A percentile compares a stretch with the other conserved stretches of the same genome.
These are phyloP conservation scores for Basipetospora chlamydospora DNA, from an alignment of 2,329 filamentous ascomycete species.

Conservation along the genomic window DNA sequence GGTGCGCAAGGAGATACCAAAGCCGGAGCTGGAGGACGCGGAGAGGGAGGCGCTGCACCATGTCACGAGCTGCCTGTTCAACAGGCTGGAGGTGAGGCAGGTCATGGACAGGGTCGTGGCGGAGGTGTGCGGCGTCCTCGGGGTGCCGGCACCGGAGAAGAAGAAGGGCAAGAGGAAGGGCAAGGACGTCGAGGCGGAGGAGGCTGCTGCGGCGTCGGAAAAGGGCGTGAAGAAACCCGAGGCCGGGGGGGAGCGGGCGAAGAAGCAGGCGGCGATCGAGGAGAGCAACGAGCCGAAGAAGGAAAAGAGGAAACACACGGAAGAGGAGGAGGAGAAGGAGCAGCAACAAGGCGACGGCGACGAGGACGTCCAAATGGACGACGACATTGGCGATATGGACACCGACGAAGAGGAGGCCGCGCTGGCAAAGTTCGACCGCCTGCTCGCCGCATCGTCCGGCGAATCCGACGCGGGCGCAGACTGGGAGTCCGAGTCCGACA, in stretches of 20 bases:
- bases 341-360: conserved; percentile 15
- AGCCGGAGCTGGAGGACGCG: conserved; percentile 36
- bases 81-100: conserved; percentile 33
- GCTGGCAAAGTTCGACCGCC: conserved; percentile 28
- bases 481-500: conserved; percentile 16
- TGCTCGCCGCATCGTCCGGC: conserved; percentile 29
- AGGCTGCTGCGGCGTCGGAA: conserved; percentile 16
- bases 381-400: conserved; percentile 6
- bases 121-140: conserved; percentile 32
- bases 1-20: conserved; percentile 30
- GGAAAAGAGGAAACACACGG: conserved; percentile 11
- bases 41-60: conserved; percentile 39
- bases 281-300: conserved; percentile 11
- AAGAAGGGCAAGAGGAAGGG: conserved; percentile 18
- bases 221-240: conserved; percentile 16
- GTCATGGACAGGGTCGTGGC: conserved; percentile 32
- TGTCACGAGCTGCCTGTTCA: conserved; percentile 43
- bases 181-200: conserved; percentile 14
- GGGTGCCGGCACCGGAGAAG: conserved; percentile 32
- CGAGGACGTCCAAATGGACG: conserved; percentile 2
- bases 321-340: conserved; percentile 11
- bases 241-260: conserved; percentile 13
- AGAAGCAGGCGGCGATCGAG: conserved; percentile 6
- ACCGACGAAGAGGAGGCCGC: conserved; percentile 18
- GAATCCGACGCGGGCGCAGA: conserved; percentile 19